phyloP scores from a whole-genome alignment of 176 grass and related monocot genomes.

The Lolium perenne region DNA sequence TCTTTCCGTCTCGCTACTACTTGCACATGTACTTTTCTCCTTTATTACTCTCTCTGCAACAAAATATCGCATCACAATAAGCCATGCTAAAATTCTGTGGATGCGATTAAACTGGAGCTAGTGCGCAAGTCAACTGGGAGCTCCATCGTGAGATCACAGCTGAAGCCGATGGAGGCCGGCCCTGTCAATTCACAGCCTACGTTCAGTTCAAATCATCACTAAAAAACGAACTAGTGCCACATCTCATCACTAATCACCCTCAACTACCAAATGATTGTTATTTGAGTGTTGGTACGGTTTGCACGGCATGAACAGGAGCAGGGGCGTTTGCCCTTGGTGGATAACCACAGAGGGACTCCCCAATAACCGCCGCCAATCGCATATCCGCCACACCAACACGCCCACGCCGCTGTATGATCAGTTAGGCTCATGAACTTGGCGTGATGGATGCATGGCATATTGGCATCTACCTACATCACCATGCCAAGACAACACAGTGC shows the following conservation, averaged over 20 bases:
- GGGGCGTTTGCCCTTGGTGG: not conserved
- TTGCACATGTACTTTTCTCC: not conserved
- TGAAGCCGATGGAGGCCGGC: not conserved
- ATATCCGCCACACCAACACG: conserved; percentile 18
- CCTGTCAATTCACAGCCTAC: not conserved
- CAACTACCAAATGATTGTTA: not conserved
- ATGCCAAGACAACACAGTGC: not conserved
- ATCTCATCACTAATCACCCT: not conserved
- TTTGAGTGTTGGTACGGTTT: not conserved
- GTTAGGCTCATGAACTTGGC: not conserved
- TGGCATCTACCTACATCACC: not conserved
- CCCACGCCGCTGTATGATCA: not conserved
- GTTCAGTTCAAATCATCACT: not conserved
- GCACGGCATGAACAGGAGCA: not conserved
- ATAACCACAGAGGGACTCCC: too few species aligned
- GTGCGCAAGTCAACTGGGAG: conserved; percentile 21
- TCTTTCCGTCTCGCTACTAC: not conserved
- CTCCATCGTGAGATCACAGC: not conserved
- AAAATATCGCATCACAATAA: not conserved
- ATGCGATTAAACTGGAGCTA: not conserved
- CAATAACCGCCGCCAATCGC: not conserved
- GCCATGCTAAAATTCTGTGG: not conserved
- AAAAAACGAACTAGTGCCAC: not conserved
- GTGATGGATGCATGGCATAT: conserved; percentile 6
- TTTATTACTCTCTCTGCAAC: not conserved